A percentile compares a stretch with the other conserved stretches of the same genome.
These are phyloP conservation scores for Metarhizium anisopliae DNA, from an alignment of 2,329 filamentous ascomycete species.

Conservation along the genomic window DNA sequence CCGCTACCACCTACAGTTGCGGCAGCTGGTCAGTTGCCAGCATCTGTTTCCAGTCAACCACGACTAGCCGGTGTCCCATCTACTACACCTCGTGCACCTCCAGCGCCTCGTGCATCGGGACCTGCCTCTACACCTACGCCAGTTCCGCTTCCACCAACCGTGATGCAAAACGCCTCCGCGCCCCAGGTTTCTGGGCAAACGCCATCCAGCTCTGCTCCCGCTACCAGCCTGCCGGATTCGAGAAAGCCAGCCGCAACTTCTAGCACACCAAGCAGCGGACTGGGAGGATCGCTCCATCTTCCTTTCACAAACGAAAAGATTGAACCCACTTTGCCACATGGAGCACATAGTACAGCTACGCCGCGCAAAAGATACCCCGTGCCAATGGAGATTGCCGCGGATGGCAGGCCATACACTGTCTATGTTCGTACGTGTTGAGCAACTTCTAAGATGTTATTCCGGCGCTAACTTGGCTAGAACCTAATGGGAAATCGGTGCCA, in stretches of 20 bases:
- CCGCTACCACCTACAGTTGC: background rate
- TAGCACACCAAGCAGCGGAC: background rate
- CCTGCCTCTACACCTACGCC: background rate
- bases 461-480: conserved; percentile 1
- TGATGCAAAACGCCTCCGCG: background rate
- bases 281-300: background rate
- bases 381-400: background rate
- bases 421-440: background rate
- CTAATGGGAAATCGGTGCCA: background rate
- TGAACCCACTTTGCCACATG: background rate
- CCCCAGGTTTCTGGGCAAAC: background rate
- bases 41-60: background rate
- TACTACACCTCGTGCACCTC: background rate
- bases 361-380: background rate
- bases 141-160: background rate
- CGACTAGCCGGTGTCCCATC: background rate
- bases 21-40: background rate
- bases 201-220: background rate
- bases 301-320: background rate
- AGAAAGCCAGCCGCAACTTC: background rate
- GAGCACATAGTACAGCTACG: background rate
- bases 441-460: background rate
- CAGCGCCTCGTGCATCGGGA: background rate
- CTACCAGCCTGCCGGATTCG: background rate
- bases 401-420: conserved; percentile 2